Evolutionary conservation across 331 rosid genomes (phyloP).

Genomic region (Quercus phellos): DNA sequence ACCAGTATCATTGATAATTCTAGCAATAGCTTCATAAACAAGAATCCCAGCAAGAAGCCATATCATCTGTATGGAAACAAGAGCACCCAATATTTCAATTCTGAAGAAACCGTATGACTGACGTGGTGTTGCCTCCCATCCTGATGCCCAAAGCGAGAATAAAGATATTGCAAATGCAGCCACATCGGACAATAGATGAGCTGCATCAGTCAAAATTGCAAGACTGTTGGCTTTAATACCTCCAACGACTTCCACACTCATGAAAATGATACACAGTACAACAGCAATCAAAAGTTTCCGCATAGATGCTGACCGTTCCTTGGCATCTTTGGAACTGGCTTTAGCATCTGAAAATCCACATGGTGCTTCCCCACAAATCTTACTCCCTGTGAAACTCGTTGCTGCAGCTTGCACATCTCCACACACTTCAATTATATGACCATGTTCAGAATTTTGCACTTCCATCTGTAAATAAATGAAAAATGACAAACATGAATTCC

Average conservation of each 20-base stretch:
- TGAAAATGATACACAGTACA: constrained; percentile 44
- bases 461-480: constrained; percentile 42
- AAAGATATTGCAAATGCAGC: constrained; percentile 66
- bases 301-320: constrained; percentile 50
- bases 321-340: constrained; percentile 38
- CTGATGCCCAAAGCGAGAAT: constrained; percentile 60
- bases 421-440: constrained; percentile 39
- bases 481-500: neutral
- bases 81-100: constrained; percentile 57
- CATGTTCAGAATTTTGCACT: constrained; percentile 31
- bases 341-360: constrained; percentile 54
- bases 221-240: constrained; percentile 64
- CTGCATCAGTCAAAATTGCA: constrained; percentile 64
- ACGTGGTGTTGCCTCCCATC: constrained; percentile 66
- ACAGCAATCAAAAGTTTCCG: constrained; percentile 47
- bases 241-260: constrained; percentile 61
- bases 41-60: constrained; percentile 69
- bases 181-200: constrained; percentile 57
- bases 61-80: constrained; percentile 60
- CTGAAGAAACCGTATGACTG: constrained; percentile 59
- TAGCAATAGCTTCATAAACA: constrained; percentile 52
- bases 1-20: constrained; percentile 38
- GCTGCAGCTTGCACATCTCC: constrained; percentile 37
- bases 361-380: constrained; percentile 54
- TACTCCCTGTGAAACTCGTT: constrained; percentile 26